Base-by-base conservation (phyloP, 495 filamentous ascomycete species). In the Copromyces sp. region DNA sequence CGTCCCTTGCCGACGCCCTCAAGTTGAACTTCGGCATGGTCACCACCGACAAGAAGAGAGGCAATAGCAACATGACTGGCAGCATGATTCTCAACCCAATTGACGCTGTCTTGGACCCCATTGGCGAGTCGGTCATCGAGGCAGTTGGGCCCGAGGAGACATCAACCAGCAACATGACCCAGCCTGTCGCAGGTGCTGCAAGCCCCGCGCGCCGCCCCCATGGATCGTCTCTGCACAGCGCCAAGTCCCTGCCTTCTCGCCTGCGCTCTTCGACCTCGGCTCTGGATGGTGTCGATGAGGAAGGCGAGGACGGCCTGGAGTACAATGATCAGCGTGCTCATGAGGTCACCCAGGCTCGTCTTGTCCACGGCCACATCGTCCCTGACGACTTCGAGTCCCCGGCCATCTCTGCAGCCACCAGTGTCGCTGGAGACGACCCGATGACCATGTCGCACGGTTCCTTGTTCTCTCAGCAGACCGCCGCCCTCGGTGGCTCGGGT, bases 1-100 rank as follows among this genome's bases (percentile, higher is more conserved):
- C 96, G n/a, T 97, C 94, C 14, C 85, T 99, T 40, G 95, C 95
- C 72, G 95, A 99, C 83, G 94, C 93, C 3, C 83, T 99, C 75
- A 98, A 98, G 84, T 88, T 99, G 75, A 98, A 94, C 83, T 99
- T 99, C 73, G 95, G 94, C 70, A 91, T 99, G 78, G 93, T 99
- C 73, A 98, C 95, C 24, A 98, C 96, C 12, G 95, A 98, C 77
- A 88, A 92, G 75, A 90, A 91, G 75, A 88, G 95, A 68, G 85
- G 84, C 14, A 80, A 81, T 45, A 87, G 89, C 73, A 86, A 87
- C 69, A 89, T 93, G 88, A 85, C 88, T 69, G 88, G 89, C 45
- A 95, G 92, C 77, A 90, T 88, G 85, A 87, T 87, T 73, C 85
- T 85, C 83, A 85, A 81, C 82, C 79, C 81, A 39, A 78, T 86